phyloP scores from a whole-genome alignment of 164 flowering plant species.

The Pachysandra terminalis region DNA sequence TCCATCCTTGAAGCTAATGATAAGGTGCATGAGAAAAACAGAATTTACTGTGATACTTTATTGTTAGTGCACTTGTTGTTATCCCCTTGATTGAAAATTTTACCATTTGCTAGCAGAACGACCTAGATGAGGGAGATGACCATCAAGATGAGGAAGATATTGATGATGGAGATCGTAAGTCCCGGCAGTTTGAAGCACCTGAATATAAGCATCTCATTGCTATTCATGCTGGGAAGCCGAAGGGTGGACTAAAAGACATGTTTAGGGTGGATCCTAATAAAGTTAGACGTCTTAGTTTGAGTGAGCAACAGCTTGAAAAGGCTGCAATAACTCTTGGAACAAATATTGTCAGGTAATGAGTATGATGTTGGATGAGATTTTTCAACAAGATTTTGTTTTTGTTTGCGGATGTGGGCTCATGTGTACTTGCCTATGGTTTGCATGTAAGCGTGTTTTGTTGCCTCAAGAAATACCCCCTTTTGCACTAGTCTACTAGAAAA shows the following conservation, averaged over 20 bases:
- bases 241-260: conserved; percentile 29
- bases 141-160: conserved; percentile 28
- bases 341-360: conserved; percentile 31
- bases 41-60: neutral
- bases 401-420: neutral
- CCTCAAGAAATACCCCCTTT: too few relatives aligned
- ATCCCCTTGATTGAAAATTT: neutral
- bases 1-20: conserved; percentile 12
- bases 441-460: neutral
- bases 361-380: neutral
- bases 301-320: conserved; percentile 40
- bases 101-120: conserved; percentile 17
- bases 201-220: conserved; percentile 39
- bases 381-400: neutral
- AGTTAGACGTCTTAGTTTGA: conserved; percentile 37
- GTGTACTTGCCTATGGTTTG: too few relatives aligned
- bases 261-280: conserved; percentile 22
- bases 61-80: neutral
- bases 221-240: conserved; percentile 37
- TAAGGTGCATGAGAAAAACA: conserved; percentile 26
- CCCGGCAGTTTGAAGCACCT: conserved; percentile 21
- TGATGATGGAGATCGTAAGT: conserved; percentile 18
- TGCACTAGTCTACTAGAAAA: too few relatives aligned
- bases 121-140: conserved; percentile 14
- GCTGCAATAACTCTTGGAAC: conserved; percentile 27